Base-by-base conservation (phyloP, 2,329 filamentous ascomycete genomes). In the Diaporthe sp. region DNA sequence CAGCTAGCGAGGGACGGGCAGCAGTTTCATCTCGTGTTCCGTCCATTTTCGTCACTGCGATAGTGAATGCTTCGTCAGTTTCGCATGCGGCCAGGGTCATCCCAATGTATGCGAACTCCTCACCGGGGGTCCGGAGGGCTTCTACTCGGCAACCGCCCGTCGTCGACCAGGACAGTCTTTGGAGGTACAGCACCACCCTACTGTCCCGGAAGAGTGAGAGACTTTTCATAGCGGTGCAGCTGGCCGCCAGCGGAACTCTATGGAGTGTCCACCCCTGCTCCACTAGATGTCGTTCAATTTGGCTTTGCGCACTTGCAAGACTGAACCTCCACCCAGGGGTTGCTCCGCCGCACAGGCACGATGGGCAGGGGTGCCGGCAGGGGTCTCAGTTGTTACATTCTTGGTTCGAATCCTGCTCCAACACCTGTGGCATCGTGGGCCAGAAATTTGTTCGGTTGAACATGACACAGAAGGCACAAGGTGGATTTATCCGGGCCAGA, bases 1-100 rank as follows among this genome's bases (percentile, higher is more conserved):
- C 55, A 72, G 71, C 42, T 44, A 63, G 72, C 63, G 73, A 63
- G 72, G 77, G 73, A 78, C 76, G 75, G 76, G 75, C 75, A 79
- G 74, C 77, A 72, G 81, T 83, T 83, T 83, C 82, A 83, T 75
- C 72, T 79, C 74, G 61, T 75, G 77, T 77, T 76, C 76, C 77
- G 75, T 73, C 75, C 70, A 75, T 73, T 73, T 75, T 70, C 66
- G 73, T 73, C 59, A 51, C 50, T 75, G 72, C 77, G 70, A 76
- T 77, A 74, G 71, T 73, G 74, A 76, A 74, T 55, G 76, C 75
- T 76, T 75, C 77, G 73, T 71, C 74, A 77, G 79, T 82, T 81
- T 82, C 79, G 80, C 74, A 79, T 79, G 69, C 74, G 75, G 76
- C 77, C 75, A 77, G 79, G 78, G 81, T 79, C 78, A 69, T 74